Evolutionary conservation across 495 filamentous ascomycete species (phyloP).

Genomic region (Echria macrotheca): DNA sequence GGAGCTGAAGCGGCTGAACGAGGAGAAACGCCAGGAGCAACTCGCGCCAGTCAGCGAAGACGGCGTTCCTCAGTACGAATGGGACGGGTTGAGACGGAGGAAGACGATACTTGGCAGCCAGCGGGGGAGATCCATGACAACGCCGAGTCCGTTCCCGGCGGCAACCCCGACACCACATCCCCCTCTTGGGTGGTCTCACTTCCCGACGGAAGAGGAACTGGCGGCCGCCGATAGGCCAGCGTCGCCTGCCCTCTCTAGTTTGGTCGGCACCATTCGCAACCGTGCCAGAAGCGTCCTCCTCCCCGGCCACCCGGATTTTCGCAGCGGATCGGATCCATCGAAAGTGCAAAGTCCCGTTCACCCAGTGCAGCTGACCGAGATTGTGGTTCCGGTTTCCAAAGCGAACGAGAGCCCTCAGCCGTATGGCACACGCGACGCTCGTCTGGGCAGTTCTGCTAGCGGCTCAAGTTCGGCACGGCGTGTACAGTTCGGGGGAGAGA

Average conservation of each 20-base stretch:
- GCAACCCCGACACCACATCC: slow-evolving; percentile 56
- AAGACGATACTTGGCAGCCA: slow-evolving; percentile 60
- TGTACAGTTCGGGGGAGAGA: slow-evolving; percentile 34
- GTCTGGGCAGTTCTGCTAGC: slow-evolving; percentile 32
- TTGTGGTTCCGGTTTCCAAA: slow-evolving; percentile 51
- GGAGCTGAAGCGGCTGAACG: slow-evolving; percentile 71
- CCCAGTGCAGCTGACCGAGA: slow-evolving; percentile 56
- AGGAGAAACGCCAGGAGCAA: slow-evolving; percentile 66
- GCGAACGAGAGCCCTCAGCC: slow-evolving; percentile 24
- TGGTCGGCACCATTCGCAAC: slow-evolving; percentile 57
- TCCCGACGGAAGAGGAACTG: slow-evolving; percentile 63
- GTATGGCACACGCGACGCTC: slow-evolving; percentile 23
- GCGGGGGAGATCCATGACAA: slow-evolving; percentile 31
- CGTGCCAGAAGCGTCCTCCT: slow-evolving; percentile 47
- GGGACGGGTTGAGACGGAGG: slow-evolving; percentile 85
- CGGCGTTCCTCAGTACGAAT: slow-evolving; percentile 59
- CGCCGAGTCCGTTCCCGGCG: slow-evolving; percentile 31
- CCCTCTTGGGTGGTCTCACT: slow-evolving; percentile 81
- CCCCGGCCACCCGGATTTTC: slow-evolving; percentile 39
- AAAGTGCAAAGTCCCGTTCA: slow-evolving; percentile 46
- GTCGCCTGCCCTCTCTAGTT: slow-evolving; percentile 47
- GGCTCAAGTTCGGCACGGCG: slow-evolving; percentile 33
- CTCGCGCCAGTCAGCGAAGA: slow-evolving; percentile 72
- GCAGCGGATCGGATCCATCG: slow-evolving; percentile 14
- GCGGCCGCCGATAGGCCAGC: slow-evolving; percentile 43